These are phyloP conservation scores for Letharia lupina DNA, from an alignment of 495 filamentous ascomycete genomes.

Conservation along the genomic window DNA sequence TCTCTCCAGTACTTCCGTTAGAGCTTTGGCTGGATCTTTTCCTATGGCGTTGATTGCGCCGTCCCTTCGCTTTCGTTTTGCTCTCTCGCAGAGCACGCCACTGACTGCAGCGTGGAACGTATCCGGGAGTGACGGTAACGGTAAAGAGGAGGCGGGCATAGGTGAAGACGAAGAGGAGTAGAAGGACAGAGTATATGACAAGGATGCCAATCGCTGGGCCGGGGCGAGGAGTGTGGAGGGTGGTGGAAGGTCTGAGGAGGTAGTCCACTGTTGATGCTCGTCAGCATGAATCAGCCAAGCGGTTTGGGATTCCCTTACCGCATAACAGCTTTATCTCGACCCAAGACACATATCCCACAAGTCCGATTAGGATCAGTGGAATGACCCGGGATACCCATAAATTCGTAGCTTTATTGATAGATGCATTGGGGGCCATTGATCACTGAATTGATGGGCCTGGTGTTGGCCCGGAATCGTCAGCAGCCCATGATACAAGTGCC, in stretches of 20 bases:
- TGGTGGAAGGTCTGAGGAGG: slow-evolving; percentile 46
- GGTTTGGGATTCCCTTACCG: slow-evolving; percentile 35
- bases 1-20: slow-evolving; percentile 27
- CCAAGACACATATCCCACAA: slow-evolving; percentile 55
- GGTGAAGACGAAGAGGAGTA: slow-evolving; percentile 54
- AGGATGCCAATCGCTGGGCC: slow-evolving; percentile 60
- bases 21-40: slow-evolving; percentile 6
- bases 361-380: slow-evolving; percentile 49
- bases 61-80: slow-evolving; percentile 25
- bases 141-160: slow-evolving; percentile 61
- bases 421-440: slow-evolving; percentile 11
- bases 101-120: slow-evolving; percentile 51
- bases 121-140: slow-evolving; percentile 59
- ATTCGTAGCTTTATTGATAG: slow-evolving; percentile 41
- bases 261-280: slow-evolving; percentile 46
- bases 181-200: slow-evolving; percentile 58
- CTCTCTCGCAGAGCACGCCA: slow-evolving; percentile 18
- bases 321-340: slow-evolving; percentile 51
- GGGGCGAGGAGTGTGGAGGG: slow-evolving; percentile 34
- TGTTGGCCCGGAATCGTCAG: slow-evolving; percentile 8
- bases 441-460: neutral
- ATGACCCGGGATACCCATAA: slow-evolving; percentile 47
- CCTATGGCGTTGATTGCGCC: neutral
- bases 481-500: slow-evolving; percentile 4
- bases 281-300: slow-evolving; percentile 11